phyloP scores from a whole-genome alignment of 306 rosid genomes.

The Vigna trinervia region DNA sequence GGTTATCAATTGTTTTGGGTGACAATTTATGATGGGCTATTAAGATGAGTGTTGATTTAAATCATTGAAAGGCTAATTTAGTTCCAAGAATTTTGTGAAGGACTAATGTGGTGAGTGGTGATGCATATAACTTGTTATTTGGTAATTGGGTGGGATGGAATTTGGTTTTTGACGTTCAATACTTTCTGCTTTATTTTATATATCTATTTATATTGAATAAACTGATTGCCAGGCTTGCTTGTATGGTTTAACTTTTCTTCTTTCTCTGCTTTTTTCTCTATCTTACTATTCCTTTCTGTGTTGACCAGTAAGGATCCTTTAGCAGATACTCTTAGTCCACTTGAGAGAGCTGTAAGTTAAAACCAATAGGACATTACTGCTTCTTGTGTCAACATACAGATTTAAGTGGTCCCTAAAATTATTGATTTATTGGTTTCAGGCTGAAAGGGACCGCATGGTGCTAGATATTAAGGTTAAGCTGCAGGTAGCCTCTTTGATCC shows the following conservation, averaged over 20 bases:
- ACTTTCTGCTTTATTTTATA: constrained; percentile 13
- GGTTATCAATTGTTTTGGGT: background rate
- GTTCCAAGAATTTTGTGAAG: background rate
- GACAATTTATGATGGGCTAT: background rate
- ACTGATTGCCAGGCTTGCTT: constrained; percentile 38
- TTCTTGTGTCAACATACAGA: constrained; percentile 35
- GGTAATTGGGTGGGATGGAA: background rate
- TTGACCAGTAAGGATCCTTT: constrained; percentile 72
- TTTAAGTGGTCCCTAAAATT: constrained; percentile 30
- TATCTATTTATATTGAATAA: background rate
- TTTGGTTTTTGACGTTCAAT: constrained; percentile 22
- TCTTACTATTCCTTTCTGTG: constrained; percentile 61
- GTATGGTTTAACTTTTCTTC: constrained; percentile 36
- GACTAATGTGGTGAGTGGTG: background rate
- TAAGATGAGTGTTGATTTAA: background rate
- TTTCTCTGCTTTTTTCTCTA: constrained; percentile 38
- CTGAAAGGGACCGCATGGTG: constrained; percentile 97
- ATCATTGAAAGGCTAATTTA: background rate
- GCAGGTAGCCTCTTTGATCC: constrained; percentile 67
- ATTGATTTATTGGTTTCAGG: constrained; percentile 62
- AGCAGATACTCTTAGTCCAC: constrained; percentile 79
- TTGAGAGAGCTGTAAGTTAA: constrained; percentile 93
- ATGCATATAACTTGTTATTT: background rate
- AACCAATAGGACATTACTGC: constrained; percentile 34
- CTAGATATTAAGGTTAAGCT: constrained; percentile 96